These are phyloP conservation scores for Dendrocalamus sinicus DNA, from an alignment of 176 grass and related monocot genomes.

Conservation along the genomic window DNA sequence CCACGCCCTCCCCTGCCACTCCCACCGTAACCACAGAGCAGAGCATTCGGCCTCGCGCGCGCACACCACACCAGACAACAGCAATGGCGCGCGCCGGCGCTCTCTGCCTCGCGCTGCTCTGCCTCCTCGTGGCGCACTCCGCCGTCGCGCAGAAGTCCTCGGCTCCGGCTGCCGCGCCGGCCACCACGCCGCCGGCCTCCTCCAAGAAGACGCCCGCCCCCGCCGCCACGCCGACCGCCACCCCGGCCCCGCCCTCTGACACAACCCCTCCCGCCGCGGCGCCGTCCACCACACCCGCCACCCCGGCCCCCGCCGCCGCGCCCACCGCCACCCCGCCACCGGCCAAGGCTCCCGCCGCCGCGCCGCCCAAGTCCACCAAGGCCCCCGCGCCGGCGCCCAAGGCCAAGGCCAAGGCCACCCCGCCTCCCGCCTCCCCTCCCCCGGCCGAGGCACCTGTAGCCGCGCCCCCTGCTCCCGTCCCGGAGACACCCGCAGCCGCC, in stretches of 20 bases:
- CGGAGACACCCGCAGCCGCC: conserved; percentile 5
- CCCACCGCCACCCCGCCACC: conserved; percentile 38
- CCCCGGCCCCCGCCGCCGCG: conserved; percentile 24
- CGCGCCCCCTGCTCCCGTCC: conserved; percentile 41
- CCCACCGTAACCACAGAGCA: conserved; percentile 1
- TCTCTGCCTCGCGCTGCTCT: conserved; percentile 60
- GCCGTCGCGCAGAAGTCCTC: conserved; percentile 45
- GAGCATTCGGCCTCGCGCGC: neutral
- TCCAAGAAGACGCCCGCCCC: conserved; percentile 45
- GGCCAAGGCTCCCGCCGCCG: conserved; percentile 48
- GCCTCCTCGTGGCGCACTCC: conserved; percentile 51
- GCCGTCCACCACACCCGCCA: conserved; percentile 40
- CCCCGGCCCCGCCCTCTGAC: neutral
- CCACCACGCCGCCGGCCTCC: conserved; percentile 33
- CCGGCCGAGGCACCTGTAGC: conserved; percentile 13
- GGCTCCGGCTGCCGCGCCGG: conserved; percentile 28
- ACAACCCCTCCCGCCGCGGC: conserved; percentile 25
- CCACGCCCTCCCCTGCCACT: neutral
- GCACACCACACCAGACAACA: neutral
- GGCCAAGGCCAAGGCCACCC: neutral
- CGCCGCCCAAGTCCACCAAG: conserved; percentile 51
- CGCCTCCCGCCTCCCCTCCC: conserved; percentile 17
- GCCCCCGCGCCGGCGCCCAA: neutral
- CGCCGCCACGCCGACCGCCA: conserved; percentile 27
- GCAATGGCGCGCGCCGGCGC: conserved; percentile 55